Evolutionary conservation across 2,329 filamentous ascomycete genomes (phyloP).

Genomic region (Rhinocladiella similis): DNA sequence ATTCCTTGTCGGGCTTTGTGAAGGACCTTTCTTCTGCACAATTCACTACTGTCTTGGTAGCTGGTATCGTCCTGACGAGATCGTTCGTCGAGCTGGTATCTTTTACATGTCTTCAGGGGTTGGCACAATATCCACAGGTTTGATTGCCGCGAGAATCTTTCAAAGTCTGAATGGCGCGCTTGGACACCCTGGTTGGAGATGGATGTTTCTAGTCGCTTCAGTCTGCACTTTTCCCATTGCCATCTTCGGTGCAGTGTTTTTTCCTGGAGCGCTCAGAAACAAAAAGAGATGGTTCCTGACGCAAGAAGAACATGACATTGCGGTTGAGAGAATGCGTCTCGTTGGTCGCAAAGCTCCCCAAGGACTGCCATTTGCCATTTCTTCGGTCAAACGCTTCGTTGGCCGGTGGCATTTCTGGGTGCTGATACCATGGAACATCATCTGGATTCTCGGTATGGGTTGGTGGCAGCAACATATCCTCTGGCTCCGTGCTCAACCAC

Average conservation of each 20-base stretch:
- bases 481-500: not conserved
- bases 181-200: conserved; percentile 33
- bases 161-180: conserved; percentile 39
- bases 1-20: conserved; percentile 20
- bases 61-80: conserved; percentile 33
- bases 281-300: conserved; percentile 8
- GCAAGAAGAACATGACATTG: conserved; percentile 1
- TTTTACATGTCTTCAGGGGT: conserved; percentile 36
- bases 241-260: conserved; percentile 28
- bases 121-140: conserved; percentile 18
- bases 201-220: conserved; percentile 34
- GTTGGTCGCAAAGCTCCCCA: conserved; percentile 8
- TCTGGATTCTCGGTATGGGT: conserved; percentile 1
- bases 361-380: conserved; percentile 1
- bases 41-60: conserved; percentile 30
- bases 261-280: conserved; percentile 22
- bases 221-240: conserved; percentile 32
- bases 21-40: conserved; percentile 31
- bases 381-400: conserved; percentile 10
- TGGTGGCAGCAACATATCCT: not conserved
- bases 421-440: conserved; percentile 5
- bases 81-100: conserved; percentile 39
- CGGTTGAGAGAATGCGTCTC: conserved; percentile 5
- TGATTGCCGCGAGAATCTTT: conserved; percentile 14
- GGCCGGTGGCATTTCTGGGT: conserved; percentile 13